Evolutionary conservation across 768 basidiomycete genomes (phyloP), one percentile per base, ranked within the genome.

Genomic region (Paxillus rubicundulus): DNA sequence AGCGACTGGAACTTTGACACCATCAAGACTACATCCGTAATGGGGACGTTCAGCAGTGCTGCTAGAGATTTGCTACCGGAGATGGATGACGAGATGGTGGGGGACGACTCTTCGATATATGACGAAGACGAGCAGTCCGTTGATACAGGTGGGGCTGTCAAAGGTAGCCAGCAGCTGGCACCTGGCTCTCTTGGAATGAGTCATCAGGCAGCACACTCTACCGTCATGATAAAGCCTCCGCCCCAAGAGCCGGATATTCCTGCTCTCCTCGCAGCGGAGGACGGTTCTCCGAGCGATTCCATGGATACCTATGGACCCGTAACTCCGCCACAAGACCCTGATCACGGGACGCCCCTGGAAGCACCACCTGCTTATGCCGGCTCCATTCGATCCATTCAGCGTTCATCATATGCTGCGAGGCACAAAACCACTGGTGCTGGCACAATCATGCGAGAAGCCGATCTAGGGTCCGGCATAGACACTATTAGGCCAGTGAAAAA

Each of bases 1-100:
- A 94, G 89, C 63, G 93, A 93, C 56, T 98, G 96, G 97, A 92
- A 89, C 67, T 98, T 98, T 66, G 94, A 94, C 61, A 95, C 92
- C 2, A 74, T 93, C 60, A 85, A 77, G 53, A 79, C 87, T 5
- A 74, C 81, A 9, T 78, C 84, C 27, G 82, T 85, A 4, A 87
- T 91, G 82, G 89, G 88, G 38, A 85, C 89, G 3, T 84, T 86
- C 64, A 81, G 84, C 45, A 85, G 80, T 51, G 85, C 87, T 74
- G 78, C 84, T 8, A 83, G 79, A 60, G 87, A 90, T 61, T 70
- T 89, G 20, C 76, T 81, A 70, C 79, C 80, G 27, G 80, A 79
- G 46, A 82, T 84, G 70, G 79, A 79, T 13, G 71, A 76, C 36
- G 84, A 84, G 50, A 70, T 74, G 50, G 68, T 36, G 7, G 76